Evolutionary conservation across 2,329 filamentous ascomycete genomes (phyloP), one percentile per base, ranked within the genome.

Genomic region (Berkeleyomyces rouxiae): DNA sequence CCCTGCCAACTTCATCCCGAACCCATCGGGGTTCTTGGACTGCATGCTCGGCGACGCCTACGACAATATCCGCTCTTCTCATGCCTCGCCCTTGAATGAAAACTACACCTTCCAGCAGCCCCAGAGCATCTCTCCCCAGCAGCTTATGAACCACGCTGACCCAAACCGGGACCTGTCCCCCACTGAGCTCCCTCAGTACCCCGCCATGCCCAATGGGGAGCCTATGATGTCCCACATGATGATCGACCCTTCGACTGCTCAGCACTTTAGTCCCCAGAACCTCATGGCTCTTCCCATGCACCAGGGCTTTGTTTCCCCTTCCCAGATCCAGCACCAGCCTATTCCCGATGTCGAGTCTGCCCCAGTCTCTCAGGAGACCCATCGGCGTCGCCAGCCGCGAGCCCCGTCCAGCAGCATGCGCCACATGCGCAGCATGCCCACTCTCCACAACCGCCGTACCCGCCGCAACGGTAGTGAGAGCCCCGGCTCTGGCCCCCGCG

Each of bases 341-440:
- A 9, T 13, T 13, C 46, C 31, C 31, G 33, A 23, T 60, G 36
- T 16, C 0, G 40, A 10, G 3, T 23, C 46, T 9, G 31, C 16
- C 1, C 7, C 59, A 51, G 16, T 11, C 33, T 1, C 31, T n/a
- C 33, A 51, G 7, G 44, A 53, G 11, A 13, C 42, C 16, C 36
- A 53, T n/a, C 61, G 51, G 33, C 51, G 53, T 40, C 39, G 16
- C 4, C 49, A 46, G 51, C 61, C 61, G 1, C 53, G 61, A 10
- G 61, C 61, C 5, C 51, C 36, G 10, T 62, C 61, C 5, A 62
- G 51, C 42, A 47, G 61, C n/a, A 62, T 58, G 51, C 61, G 61
- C 40, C 40, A 58, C 10, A 44, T 58, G 31, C 39, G n/a, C 33
- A 57, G 51, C 51, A 16, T 16, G 16, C 40, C 42, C 5, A 13